Conservation (phyloP, 1,284 basidiomycete species). For the Schizopora paradoxa region DNA sequence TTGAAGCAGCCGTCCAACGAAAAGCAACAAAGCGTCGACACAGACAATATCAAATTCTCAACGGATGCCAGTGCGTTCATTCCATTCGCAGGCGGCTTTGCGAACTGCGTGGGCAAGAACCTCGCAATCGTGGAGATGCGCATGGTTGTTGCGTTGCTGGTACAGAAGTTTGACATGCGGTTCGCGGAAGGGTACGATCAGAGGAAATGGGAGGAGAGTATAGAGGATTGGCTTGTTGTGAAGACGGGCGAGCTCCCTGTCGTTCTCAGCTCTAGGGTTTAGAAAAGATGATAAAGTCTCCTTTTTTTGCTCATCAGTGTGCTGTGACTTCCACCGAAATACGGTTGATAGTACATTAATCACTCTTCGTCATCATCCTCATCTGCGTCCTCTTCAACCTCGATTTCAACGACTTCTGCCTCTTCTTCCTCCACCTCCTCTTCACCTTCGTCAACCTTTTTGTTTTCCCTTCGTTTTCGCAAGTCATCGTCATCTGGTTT, state of each 20-base stretch:
- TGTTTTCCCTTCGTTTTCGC: slow-evolving; percentile 14
- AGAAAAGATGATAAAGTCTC: no score
- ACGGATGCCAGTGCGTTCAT: slow-evolving; percentile 35
- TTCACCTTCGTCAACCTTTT: slow-evolving; percentile 30
- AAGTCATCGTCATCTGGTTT: slow-evolving; percentile 19
- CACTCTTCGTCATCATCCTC: slow-evolving; percentile 10
- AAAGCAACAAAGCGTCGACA: no score
- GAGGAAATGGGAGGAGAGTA: slow-evolving; percentile 25
- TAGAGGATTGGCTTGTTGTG: slow-evolving; percentile 29
- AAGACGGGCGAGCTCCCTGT: slow-evolving; percentile 26
- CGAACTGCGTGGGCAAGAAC: slow-evolving; percentile 31
- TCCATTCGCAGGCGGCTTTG: slow-evolving; percentile 31
- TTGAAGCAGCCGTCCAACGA: no score
- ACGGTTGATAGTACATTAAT: neutral
- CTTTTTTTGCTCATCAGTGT: no score
- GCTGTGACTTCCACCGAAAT: no score
- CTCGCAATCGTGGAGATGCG: slow-evolving; percentile 31
- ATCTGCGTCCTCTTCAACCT: slow-evolving; percentile 15
- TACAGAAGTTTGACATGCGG: slow-evolving; percentile 29
- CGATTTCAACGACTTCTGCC: slow-evolving; percentile 17
- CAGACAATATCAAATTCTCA: no score
- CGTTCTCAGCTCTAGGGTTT: slow-evolving; percentile 8
- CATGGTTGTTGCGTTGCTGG: slow-evolving; percentile 24
- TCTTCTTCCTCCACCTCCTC: slow-evolving; percentile 20
- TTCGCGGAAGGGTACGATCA: slow-evolving; percentile 26